Evolutionary conservation across 257 asterid species (phyloP), one percentile per base, ranked within the genome.

Genomic region (Forsythia viridissima): DNA sequence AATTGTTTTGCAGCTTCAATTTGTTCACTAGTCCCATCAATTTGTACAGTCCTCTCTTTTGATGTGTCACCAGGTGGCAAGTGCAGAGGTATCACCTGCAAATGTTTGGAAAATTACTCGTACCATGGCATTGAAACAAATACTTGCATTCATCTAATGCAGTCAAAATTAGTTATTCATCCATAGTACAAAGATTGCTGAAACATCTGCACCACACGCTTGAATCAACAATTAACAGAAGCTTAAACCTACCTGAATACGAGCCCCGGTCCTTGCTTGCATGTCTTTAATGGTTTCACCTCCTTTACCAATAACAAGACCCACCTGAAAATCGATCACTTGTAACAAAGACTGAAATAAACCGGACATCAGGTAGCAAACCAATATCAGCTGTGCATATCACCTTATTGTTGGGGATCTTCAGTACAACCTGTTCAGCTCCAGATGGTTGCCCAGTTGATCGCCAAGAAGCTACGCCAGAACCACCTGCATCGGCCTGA

Each of bases 271-370:
- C 10, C 70, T 84, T 6, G 94, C 93, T 88, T 94, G 98, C 97
- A 94, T 94, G 78, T 71, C 90, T 81, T 90, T 94, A 74, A 94
- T 92, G 80, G 98, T 91, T 85, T 94, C 98, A 30, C 98, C 98
- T 41, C 98, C 98, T 88, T 94, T 94, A 30, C 98, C 98, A 84
- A 94, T 94, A 63, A 94, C 98, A 83, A 94, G 98, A 44, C 98
- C 98, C 67, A 94, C 98, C 98, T 94, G 84, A 52, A 84, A 80
- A 77, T 74, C 18, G 18, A 13, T 65, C 70, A 10, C 21, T 76
- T 34, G 63, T 80, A 69, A 46, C 4, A 24, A 4, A 77, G 5
- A 36, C 63, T 55, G 63, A 18, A 55, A 55, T 15, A 55, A 16
- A 55, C 63, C 4, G 63, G 63, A 55, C 24, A 18, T 18, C 9